Evolutionary conservation across 345 rosid genomes (phyloP).

Genomic region (Toxicodendron radicans): DNA sequence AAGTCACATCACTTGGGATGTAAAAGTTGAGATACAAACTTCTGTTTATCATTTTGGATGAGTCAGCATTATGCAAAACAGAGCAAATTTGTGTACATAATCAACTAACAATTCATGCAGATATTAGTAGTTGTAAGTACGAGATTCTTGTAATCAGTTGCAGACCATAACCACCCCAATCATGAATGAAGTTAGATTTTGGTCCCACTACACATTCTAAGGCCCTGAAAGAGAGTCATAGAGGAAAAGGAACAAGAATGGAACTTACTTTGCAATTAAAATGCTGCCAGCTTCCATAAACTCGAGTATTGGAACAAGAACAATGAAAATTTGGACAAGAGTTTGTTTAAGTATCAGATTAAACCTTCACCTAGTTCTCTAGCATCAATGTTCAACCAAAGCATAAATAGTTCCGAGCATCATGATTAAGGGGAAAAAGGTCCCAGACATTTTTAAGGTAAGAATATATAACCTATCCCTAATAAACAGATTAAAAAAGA

Average conservation of each 20-base stretch:
- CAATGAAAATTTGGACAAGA: neutral
- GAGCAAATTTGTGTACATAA: neutral
- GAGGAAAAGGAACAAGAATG: constrained; percentile 8
- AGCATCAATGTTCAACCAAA: neutral
- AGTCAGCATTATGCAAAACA: neutral
- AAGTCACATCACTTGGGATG: too few species aligned
- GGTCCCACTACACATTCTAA: neutral
- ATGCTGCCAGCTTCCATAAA: neutral
- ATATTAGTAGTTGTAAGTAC: neutral
- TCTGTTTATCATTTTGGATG: neutral
- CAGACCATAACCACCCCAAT: neutral
- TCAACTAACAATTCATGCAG: neutral
- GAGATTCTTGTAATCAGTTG: neutral
- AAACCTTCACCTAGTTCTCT: neutral
- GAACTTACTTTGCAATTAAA: neutral
- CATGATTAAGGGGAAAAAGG: neutral
- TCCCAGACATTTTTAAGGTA: neutral
- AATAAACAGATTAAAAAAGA: neutral
- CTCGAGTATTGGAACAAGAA: neutral
- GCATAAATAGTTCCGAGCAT: neutral
- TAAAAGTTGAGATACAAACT: too few species aligned
- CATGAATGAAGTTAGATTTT: constrained; percentile 10
- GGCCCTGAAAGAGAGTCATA: constrained; percentile 7
- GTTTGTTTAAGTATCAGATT: neutral
- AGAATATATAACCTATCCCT: neutral